Evolutionary conservation across 2,329 filamentous ascomycete species (phyloP).

Genomic region (Hymenoscyphus infarciens): DNA sequence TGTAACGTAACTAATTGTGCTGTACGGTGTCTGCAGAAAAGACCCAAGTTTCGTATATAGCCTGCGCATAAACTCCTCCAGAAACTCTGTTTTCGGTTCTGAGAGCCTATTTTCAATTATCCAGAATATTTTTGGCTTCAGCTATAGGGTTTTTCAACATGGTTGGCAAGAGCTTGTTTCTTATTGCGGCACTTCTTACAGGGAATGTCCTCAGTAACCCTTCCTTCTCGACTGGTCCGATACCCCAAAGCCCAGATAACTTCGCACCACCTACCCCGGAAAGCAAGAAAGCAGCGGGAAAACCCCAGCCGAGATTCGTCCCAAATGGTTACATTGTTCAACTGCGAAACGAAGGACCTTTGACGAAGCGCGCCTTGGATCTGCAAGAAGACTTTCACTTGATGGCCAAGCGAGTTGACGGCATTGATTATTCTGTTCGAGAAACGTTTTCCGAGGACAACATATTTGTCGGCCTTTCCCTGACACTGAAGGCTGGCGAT

Average conservation of each 20-base stretch:
- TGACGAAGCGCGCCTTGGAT: neutral
- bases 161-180: neutral
- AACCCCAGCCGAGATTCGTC: neutral
- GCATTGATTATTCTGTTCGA: neutral
- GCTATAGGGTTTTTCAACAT: neutral
- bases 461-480: neutral
- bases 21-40: neutral
- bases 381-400: neutral
- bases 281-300: neutral
- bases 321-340: conserved; percentile 2
- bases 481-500: neutral
- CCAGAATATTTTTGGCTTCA: neutral
- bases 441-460: neutral
- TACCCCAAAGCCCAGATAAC: neutral
- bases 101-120: neutral
- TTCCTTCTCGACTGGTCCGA: neutral
- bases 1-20: neutral
- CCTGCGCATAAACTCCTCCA: neutral
- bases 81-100: neutral
- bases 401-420: neutral
- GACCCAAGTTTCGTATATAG: neutral
- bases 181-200: neutral
- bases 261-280: neutral
- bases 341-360: neutral
- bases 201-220: neutral